Base-by-base conservation (phyloP, 2,329 filamentous ascomycete genomes). In the Leptographium lundbergii region DNA sequence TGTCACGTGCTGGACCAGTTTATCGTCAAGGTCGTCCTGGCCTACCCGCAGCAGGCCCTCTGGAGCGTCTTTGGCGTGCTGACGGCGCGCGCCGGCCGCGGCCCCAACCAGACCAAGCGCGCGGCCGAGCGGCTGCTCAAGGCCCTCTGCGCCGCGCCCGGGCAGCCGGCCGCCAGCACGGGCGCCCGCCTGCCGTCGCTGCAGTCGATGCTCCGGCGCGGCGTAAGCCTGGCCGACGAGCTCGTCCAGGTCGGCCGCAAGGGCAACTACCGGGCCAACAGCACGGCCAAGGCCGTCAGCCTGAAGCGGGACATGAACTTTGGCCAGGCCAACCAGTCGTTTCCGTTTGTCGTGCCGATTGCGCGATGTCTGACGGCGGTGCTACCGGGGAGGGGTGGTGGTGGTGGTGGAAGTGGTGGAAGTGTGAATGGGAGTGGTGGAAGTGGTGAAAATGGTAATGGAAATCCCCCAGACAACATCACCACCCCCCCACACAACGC, bases 1-100 rank as follows among this genome's bases (percentile, higher is more conserved):
- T 95, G 89, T 72, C 82, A 86, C 60, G 76, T 88, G 11, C 75
- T 99, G 7, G 82, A 86, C 57, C 79, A 80, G 39, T 92, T 97
- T 64, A 91, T 99, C 59, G 75, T 87, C 61, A 92, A 89, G 69
- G 89, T 96, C n/a, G 86, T 95, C 10, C 80, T 84, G 50, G 78
- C 84, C n/a, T 88, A 96, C 70, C 92, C 94, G 0, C 89, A 89
- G 61, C 94, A 99, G 71, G 87, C 91, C 0, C 72, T 97, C 29
- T 99, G 94, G 95, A 88, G 87, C 66, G 74, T 99, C 42, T 81
- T 97, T 58, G 89, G 91, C 10, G 86, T 96, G 52, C 86, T 91
- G 65, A 92, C 92, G 60, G 10, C 58, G 52, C 61, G 62, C 1
- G 53, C 24, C n/a, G n/a, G 56, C 54, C 61, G 56, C 25, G 50